A percentile compares a stretch with the other conserved stretches of the same genome.
These are phyloP conservation scores for Globisporangium perplexum DNA, from an alignment of 352 stramenopile species.

Conservation along the genomic window DNA sequence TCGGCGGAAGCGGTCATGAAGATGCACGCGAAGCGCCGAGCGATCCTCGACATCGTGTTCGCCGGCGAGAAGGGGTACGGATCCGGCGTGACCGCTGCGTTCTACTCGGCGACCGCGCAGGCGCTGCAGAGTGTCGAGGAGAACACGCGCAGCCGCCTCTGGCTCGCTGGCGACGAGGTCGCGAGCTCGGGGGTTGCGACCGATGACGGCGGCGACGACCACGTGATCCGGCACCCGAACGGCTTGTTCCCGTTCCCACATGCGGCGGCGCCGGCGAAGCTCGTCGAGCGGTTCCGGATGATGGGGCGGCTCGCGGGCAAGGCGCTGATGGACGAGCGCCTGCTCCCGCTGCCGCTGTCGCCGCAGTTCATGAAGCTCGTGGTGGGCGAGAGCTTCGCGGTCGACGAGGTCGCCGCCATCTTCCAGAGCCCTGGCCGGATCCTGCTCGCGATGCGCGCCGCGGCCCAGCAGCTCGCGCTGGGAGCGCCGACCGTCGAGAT, in stretches of 20 bases:
- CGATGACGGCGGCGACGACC: constrained; percentile 18
- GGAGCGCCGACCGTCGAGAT: constrained; percentile 38
- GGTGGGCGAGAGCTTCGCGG: constrained; percentile 48
- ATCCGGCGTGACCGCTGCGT: constrained; percentile 77
- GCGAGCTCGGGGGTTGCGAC: not conserved
- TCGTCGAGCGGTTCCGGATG: constrained; percentile 74
- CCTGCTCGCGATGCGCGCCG: constrained; percentile 46
- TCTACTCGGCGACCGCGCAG: constrained; percentile 75
- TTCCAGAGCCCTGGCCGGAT: constrained; percentile 66
- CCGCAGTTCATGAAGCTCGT: constrained; percentile 74
- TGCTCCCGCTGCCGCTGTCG: constrained; percentile 71
- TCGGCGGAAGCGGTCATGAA: constrained; percentile 81
- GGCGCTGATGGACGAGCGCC: constrained; percentile 73
- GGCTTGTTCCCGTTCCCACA: constrained; percentile 74
- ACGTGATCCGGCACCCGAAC: constrained; percentile 71
- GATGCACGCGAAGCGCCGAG: constrained; percentile 79
- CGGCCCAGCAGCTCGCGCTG: constrained; percentile 22
- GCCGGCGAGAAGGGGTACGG: constrained; percentile 82
- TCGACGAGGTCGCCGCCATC: constrained; percentile 45
- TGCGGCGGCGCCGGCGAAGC: constrained; percentile 14
- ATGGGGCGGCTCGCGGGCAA: constrained; percentile 79
- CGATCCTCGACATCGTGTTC: constrained; percentile 82
- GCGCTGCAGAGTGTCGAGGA: constrained; percentile 53
- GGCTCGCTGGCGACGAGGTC: constrained; percentile 49
- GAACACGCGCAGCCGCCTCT: constrained; percentile 33